Conservation (phyloP, 108 stramenopile genomes). For the Pseudonitzschia multiseries region DNA sequence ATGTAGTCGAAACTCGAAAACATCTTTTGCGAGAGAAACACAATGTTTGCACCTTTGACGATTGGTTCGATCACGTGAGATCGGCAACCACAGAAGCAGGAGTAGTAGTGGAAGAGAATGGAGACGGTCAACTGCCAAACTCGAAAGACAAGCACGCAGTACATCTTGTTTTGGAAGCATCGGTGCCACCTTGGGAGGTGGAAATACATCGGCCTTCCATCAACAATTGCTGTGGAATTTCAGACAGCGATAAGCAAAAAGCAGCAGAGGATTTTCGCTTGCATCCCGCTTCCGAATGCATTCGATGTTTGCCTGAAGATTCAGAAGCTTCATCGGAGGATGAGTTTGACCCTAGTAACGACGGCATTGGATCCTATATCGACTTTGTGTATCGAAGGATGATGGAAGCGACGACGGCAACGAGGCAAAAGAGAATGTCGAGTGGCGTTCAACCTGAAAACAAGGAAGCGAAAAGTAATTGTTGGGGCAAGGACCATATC, state of each 20-base stretch:
- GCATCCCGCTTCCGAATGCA: constrained; percentile 34
- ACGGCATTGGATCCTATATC: constrained; percentile 45
- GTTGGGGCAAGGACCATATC: background rate
- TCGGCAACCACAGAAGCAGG: background rate
- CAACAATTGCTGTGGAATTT: background rate
- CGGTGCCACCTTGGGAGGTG: constrained; percentile 46
- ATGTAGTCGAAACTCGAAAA: constrained; percentile 27
- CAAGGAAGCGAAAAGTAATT: background rate
- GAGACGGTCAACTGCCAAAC: no score
- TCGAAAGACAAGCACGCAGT: background rate
- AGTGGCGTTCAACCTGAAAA: background rate
- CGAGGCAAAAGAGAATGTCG: background rate
- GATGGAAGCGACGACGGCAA: constrained; percentile 13
- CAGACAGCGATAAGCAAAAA: background rate
- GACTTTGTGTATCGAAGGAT: constrained; percentile 39
- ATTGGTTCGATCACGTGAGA: constrained; percentile 30
- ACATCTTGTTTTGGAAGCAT: constrained; percentile 36
- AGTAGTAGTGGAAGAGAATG: background rate
- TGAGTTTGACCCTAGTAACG: constrained; percentile 32
- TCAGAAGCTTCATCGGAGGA: constrained; percentile 27
- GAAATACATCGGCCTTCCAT: constrained; percentile 33
- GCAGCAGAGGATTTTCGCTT: constrained; percentile 17
- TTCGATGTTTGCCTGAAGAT: constrained; percentile 39
- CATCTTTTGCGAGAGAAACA: constrained; percentile 18
- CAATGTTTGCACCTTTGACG: constrained; percentile 38